Evolutionary conservation across 2,329 filamentous ascomycete genomes (phyloP), one percentile per base, ranked within the genome.

Genomic region (Neofusicoccum kwambonambiense): DNA sequence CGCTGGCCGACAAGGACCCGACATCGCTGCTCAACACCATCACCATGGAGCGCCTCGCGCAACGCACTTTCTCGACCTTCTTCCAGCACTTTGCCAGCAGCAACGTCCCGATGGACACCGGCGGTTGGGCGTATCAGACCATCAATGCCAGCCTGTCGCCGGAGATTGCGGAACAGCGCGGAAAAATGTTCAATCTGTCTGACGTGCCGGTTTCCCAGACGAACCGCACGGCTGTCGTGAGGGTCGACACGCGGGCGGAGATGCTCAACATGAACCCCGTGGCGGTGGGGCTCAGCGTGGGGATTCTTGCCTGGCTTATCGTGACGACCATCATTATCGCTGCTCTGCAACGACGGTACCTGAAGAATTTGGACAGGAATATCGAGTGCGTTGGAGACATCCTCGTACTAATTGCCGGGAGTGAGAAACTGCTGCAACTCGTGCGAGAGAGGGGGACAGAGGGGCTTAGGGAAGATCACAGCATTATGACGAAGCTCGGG

Each of bases 71-170:
- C 65, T 64, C 70, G 1, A 73, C 70, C 0, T 75, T 75, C 65
- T 76, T 76, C 60, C 73, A 76, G 39, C 73, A 76, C 13, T 74
- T 65, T 47, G 70, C 69, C 8, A 69, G 68, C 56, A 71, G 62
- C 22, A 68, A 67, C 37, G 15, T 70, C 17, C 69, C 71, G 19
- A 12, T 68, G 8, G 27, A 65, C 3, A 68, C 66, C 1, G 69
- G 71, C 2, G 68, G 70, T 3, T 70, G 68, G 69, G 70, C 13
- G 1, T 70, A 68, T 17, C 69, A 69, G 17, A 34, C 41, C 5
- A 67, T 71, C 47, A 71, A 71, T 19, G 66, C 64, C 17, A 72
- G 68, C 41, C 37, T 72, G 0, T 65, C 70, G 1, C 13, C 19
- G 4, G 35, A 45, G 0, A 58, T 71, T 3, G 22, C 22, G 22